A percentile compares a stretch with the other conserved stretches of the same genome.
Conservation (phyloP, 768 basidiomycete species). For the Podaxis sp. region DNA sequence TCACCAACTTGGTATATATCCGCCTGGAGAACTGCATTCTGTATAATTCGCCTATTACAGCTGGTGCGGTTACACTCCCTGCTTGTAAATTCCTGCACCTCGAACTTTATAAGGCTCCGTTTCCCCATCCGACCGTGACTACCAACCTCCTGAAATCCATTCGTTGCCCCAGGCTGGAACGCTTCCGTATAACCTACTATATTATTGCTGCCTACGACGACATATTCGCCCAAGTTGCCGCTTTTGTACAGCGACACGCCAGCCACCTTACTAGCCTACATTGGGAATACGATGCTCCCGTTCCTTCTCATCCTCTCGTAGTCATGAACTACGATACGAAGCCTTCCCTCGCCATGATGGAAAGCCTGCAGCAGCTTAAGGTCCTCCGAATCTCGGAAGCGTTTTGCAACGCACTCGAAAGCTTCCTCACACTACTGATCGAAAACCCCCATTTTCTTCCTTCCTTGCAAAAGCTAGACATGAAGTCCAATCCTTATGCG, state of each 20-base stretch:
- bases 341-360: background rate
- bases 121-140: no score
- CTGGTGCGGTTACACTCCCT: background rate
- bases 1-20: conserved; percentile 1
- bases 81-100: conserved; percentile 2
- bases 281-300: background rate
- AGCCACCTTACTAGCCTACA: conserved; percentile 1
- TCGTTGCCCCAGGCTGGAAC: background rate
- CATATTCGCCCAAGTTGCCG: background rate
- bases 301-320: background rate
- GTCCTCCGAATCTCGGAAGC: background rate
- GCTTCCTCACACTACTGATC: background rate
- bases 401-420: background rate
- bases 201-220: background rate
- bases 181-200: background rate
- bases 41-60: background rate
- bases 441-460: background rate
- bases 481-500: background rate
- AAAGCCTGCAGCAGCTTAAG: background rate
- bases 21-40: background rate
- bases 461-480: background rate
- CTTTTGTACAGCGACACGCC: background rate
- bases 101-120: background rate
- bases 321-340: background rate
- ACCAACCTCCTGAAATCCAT: no score